Base-by-base conservation (phyloP, 805 yeast species). In the Metschnikowia picachoensis region DNA sequence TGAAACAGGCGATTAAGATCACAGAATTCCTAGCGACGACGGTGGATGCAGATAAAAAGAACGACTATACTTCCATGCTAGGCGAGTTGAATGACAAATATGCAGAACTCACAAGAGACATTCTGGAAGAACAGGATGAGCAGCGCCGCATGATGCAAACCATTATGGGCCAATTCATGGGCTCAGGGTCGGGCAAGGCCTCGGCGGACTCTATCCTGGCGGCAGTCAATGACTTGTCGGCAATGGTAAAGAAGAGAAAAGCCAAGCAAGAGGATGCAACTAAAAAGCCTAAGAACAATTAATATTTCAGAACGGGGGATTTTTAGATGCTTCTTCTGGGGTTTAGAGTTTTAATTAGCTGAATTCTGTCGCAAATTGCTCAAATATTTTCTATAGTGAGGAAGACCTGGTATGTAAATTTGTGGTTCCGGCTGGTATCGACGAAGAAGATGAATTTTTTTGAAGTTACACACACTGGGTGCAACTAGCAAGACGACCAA, bases 211-310 rank as follows among this genome's bases (percentile, higher is more conserved):
- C 38, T 2, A 43, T 47, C 12, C 53, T 53, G 30, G 52, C 32
- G 17, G 52, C 38, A 8, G 80, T 83, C 8, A 82, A 83, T 55
- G 89, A 84, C 59, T 66, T 85, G 50, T 78, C 87, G 0, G 67
- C 78, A 4, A 70, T 79, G 72, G 85, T 83, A 9, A 80, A 78
- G 59, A 85, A 84, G 65, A 77, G 55, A 39, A 45, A 45, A 33
- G 44, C 44, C 30, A 41, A 47, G 44, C 48, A 50, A 5, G 43
- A 43, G 13, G 45, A 35, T 15, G 37, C 44, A 5, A 35, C 45
- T 6, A 50, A 52, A 35, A 52, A 50, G 44, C 50, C 39, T 12
- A 43, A 32, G 34, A 37, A 31, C 16, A 35, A 38, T 8, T 43
- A 30, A 29, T 12, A 3, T 25, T 3, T 15, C 20, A 12, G 38